A percentile compares a stretch with the other conserved stretches of the same genome.
Conservation (phyloP, 2,329 filamentous ascomycete species). For the Aspergillus sp. region DNA sequence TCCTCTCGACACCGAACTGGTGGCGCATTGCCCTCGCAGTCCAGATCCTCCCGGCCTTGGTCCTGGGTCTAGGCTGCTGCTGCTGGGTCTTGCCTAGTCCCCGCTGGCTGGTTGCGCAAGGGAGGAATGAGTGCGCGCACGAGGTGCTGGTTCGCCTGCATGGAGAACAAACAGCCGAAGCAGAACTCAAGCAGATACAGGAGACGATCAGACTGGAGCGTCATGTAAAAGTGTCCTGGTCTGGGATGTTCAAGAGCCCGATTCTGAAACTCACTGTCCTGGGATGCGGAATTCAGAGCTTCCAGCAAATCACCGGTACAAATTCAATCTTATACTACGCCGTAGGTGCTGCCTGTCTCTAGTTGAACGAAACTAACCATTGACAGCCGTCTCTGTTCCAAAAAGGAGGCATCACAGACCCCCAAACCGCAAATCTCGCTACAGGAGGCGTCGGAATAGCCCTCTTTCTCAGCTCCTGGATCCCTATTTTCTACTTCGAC, state of each 20-base stretch:
- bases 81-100: conserved; percentile 17
- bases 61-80: conserved; percentile 14
- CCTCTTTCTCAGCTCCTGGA: conserved; percentile 17
- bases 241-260: not conserved
- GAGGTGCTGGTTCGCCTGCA: conserved; percentile 21
- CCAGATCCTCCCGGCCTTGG: conserved; percentile 17
- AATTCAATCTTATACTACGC: conserved; percentile 23
- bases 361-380: not conserved
- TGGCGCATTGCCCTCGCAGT: conserved; percentile 22
- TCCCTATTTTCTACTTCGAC: conserved; percentile 21
- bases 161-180: conserved; percentile 16
- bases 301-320: conserved; percentile 21
- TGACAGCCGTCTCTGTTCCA: conserved; percentile 19
- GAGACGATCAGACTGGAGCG: conserved; percentile 2
- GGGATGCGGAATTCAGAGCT: conserved; percentile 19
- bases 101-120: conserved; percentile 21
- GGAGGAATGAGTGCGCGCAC: conserved; percentile 19
- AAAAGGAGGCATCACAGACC: conserved; percentile 17
- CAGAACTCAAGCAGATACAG: conserved; percentile 18
- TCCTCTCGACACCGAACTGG: conserved; percentile 17
- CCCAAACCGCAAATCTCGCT: conserved; percentile 15
- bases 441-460: conserved; percentile 17
- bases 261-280: conserved; percentile 14
- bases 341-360: conserved; percentile 1
- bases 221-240: conserved; percentile 5